Evolutionary conservation across 2,329 filamentous ascomycete genomes (phyloP), one percentile per base, ranked within the genome.

Genomic region (Colletotrichum kahawae): DNA sequence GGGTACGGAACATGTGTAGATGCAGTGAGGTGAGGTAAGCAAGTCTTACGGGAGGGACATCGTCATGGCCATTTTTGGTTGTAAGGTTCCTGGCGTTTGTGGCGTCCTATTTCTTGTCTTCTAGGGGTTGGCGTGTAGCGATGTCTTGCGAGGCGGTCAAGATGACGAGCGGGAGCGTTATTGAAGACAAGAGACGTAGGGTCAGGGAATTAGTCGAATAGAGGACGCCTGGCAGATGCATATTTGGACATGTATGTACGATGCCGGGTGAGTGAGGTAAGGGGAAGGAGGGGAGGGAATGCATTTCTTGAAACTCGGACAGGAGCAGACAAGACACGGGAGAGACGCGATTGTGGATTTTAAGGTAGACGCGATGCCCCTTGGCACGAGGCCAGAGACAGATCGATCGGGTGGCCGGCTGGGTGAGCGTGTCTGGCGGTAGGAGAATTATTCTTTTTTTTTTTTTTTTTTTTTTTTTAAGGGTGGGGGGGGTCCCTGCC

Each of bases 311-410:
- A 71, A 38, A 66, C 29, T 14, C 36, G 18, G 7, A 12, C 54
- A 65, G 14, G 21, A 27, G 27, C 24, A 33, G 51, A 34, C 57
- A 38, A 57, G 66, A 56, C 56, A 64, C 59, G 67, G 51, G 36
- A 31, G 68, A 70, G 56, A 64, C 65, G 70, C 43, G 43, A n/a
- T 69, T 69, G 38, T 60, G 62, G 33, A 31, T 36, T 60, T 21
- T 29, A 34, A 34, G 36, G 56, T 33, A 70, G 66, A 59, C 71
- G 66, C 57, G 66, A 70, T 64, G 27, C 14, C 38, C 33, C 34
- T 56, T 31, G 24, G 14, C 36, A 57, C 56, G 24, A 60, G 24
- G 29, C 29, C 29, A 60, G 57, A 21, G 24, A 13, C 29, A 33
- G 29, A 38, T 63, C 13, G n/a, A 21, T n/a, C 31, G 57, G 18